These are phyloP conservation scores for Clitoria ternatea DNA, from an alignment of 306 rosid genomes.

Conservation along the genomic window DNA sequence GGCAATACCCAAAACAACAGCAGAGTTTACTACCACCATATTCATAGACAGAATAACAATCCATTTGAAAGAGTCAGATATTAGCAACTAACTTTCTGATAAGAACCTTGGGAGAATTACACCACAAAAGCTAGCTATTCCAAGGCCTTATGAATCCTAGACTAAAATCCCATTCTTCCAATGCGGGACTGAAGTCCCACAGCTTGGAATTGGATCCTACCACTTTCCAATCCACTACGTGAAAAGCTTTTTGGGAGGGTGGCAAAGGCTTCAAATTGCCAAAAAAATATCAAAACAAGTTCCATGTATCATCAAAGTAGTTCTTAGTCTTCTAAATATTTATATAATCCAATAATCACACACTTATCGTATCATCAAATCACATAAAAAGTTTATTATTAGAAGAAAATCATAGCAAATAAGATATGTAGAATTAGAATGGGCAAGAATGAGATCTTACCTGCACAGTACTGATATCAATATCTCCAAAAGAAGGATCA, in stretches of 20 bases:
- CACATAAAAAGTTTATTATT: not conserved
- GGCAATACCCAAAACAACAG: not conserved
- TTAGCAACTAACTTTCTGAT: not conserved
- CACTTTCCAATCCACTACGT: no score
- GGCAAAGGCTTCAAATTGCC: not conserved
- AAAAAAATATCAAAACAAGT: not conserved
- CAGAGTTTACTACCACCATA: not conserved
- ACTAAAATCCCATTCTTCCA: no score
- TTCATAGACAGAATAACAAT: not conserved
- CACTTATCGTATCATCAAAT: not conserved
- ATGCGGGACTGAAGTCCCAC: no score
- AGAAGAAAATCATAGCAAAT: not conserved
- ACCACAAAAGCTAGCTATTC: no score
- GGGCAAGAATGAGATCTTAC: slow-evolving; percentile 34
- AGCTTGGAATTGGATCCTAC: no score
- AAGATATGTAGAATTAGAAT: not conserved
- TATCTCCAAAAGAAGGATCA: slow-evolving; percentile 51
- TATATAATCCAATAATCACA: not conserved
- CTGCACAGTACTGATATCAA: slow-evolving; percentile 72
- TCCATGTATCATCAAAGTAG: not conserved
- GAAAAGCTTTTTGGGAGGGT: not conserved
- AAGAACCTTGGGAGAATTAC: no score
- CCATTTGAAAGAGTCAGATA: not conserved
- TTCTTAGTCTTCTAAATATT: not conserved
- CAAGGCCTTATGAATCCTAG: no score